These are phyloP conservation scores for Thielaviopsis ethacetica DNA, from an alignment of 2,329 filamentous ascomycete genomes.

Conservation along the genomic window DNA sequence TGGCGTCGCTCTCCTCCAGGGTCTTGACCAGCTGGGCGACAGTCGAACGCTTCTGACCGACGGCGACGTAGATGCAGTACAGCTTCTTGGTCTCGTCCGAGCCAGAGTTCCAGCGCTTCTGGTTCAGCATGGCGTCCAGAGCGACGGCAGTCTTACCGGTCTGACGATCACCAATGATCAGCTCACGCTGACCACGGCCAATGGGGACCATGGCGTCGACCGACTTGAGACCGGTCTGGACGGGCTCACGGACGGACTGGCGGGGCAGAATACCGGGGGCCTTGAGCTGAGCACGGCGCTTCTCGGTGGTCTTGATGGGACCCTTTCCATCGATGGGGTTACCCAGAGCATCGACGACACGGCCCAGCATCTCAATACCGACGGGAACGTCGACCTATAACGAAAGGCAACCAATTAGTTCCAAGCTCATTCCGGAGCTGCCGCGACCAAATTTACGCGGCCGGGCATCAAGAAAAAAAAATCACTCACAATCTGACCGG, in stretches of 20 bases:
- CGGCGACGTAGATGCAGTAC: slow-evolving; percentile 97
- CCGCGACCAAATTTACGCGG: not conserved
- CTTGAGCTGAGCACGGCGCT: slow-evolving; percentile 95
- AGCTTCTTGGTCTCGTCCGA: slow-evolving; percentile 94
- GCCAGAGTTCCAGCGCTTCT: slow-evolving; percentile 89
- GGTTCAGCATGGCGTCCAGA: slow-evolving; percentile 96
- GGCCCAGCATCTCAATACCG: slow-evolving; percentile 80
- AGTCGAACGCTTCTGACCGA: slow-evolving; percentile 98
- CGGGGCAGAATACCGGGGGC: slow-evolving; percentile 96
- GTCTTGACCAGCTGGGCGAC: slow-evolving; percentile 99
- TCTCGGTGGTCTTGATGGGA: slow-evolving; percentile 80
- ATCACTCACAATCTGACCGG: slow-evolving; percentile 83
- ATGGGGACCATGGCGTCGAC: slow-evolving; percentile 99
- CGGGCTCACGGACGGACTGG: slow-evolving; percentile 92
- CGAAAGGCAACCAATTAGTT: slow-evolving; percentile 14
- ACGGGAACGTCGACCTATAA: slow-evolving; percentile 86
- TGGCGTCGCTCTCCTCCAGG: slow-evolving; percentile 97
- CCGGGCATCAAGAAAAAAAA: not conserved
- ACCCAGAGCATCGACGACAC: slow-evolving; percentile 95
- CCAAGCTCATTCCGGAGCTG: not conserved
- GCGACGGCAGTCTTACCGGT: slow-evolving; percentile 99
- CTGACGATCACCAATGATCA: slow-evolving; percentile 99
- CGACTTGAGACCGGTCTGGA: slow-evolving; percentile 98
- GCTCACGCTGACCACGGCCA: slow-evolving; percentile 98
- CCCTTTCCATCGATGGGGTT: slow-evolving; percentile 99